Evolutionary conservation across 106 monocot species (phyloP).

Genomic region (Iris macrosiphon): DNA sequence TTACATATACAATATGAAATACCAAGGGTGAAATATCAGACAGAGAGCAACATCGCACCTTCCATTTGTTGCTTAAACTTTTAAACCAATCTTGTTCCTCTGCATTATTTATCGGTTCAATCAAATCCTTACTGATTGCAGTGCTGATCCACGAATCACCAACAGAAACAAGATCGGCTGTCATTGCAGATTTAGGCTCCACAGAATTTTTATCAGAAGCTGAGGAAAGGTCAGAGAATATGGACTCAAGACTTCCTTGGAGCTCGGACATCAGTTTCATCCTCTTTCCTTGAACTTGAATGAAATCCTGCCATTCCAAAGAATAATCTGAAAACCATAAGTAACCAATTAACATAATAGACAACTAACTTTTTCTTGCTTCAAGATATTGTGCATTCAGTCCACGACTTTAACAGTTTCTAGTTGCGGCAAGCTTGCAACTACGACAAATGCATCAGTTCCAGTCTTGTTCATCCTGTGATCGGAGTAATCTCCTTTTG

Average conservation of each 20-base stretch:
- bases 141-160: slow-evolving; percentile 86
- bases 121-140: slow-evolving; percentile 59
- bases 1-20: no score
- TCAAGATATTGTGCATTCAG: no score
- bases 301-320: slow-evolving; percentile 57
- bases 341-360: no score
- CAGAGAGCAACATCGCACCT: slow-evolving; percentile 83
- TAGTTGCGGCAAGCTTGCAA: no score
- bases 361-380: no score
- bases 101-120: slow-evolving; percentile 62
- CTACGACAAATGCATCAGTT: no score
- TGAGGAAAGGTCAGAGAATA: slow-evolving; percentile 51
- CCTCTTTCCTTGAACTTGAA: slow-evolving; percentile 77
- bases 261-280: slow-evolving; percentile 42
- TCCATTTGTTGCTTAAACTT: slow-evolving; percentile 68
- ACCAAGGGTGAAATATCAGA: no score
- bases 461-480: no score
- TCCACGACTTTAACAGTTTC: no score
- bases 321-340: not conserved
- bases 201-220: slow-evolving; percentile 51
- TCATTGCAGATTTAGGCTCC: slow-evolving; percentile 71
- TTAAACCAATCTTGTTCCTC: slow-evolving; percentile 83
- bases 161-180: slow-evolving; percentile 83
- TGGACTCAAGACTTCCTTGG: slow-evolving; percentile 48
- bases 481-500: no score